Conservation (phyloP, 2,329 filamentous ascomycete genomes). For the Aspergillus sp. region DNA sequence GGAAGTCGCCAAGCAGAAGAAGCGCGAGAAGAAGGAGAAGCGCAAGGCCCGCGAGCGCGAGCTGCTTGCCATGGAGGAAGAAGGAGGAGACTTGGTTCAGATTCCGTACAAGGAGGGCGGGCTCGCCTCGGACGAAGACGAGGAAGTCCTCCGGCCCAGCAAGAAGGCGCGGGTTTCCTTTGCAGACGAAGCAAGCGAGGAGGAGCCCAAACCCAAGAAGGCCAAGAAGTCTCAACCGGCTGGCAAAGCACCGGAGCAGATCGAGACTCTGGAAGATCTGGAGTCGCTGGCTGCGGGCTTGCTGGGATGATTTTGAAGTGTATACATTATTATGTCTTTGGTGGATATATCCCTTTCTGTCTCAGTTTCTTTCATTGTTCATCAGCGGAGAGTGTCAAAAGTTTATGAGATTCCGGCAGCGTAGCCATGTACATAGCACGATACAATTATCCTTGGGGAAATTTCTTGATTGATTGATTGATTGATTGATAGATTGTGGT, state of each 20-base stretch:
- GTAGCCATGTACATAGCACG: slow-evolving; percentile 13
- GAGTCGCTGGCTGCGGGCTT: slow-evolving; percentile 50
- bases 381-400: slow-evolving; percentile 30
- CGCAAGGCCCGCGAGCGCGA: slow-evolving; percentile 43
- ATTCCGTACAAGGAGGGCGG: slow-evolving; percentile 30
- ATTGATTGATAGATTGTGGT: too few species aligned
- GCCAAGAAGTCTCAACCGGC: slow-evolving; percentile 22
- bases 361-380: slow-evolving; percentile 15
- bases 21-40: slow-evolving; percentile 51
- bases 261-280: slow-evolving; percentile 50
- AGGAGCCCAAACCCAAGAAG: slow-evolving; percentile 28
- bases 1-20: slow-evolving; percentile 74
- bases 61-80: slow-evolving; percentile 30
- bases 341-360: slow-evolving; percentile 18
- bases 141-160: slow-evolving; percentile 31
- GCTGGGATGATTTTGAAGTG: slow-evolving; percentile 31
- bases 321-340: neutral
- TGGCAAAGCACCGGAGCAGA: slow-evolving; percentile 29
- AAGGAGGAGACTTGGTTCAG: slow-evolving; percentile 34
- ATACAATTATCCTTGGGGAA: neutral
- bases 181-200: slow-evolving; percentile 32
- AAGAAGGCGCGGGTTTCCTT: slow-evolving; percentile 47
- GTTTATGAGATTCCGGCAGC: slow-evolving; percentile 18
- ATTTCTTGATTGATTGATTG: neutral
- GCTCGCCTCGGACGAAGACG: slow-evolving; percentile 28